Conservation (phyloP, 768 basidiomycete genomes). For the Trametes sanguinea region DNA sequence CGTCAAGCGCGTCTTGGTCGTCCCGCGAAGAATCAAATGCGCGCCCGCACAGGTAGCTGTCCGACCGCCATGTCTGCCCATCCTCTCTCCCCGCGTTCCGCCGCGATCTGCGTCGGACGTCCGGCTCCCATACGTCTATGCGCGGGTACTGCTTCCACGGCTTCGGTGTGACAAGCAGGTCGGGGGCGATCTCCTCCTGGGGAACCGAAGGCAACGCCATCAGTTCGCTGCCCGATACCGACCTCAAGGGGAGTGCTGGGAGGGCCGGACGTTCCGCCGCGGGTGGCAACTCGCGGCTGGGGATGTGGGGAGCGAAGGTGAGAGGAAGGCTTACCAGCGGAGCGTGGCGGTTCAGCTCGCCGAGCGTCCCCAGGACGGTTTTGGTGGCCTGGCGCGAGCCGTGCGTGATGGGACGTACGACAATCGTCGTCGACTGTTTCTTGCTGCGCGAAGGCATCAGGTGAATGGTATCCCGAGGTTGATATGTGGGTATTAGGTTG, state of each 20-base stretch:
- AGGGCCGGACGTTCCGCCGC: neutral
- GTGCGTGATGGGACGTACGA: conserved; percentile 13
- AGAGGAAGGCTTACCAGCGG: conserved; percentile 7
- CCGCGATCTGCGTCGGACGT: neutral
- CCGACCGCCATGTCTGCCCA: conserved; percentile 6
- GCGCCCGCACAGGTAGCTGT: neutral
- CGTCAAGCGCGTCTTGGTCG: neutral
- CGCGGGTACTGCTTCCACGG: conserved; percentile 9
- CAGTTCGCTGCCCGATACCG: neutral
- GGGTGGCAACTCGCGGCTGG: neutral
- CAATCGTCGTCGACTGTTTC: neutral
- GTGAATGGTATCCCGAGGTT: neutral
- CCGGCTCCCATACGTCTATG: neutral
- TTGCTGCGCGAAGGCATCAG: conserved; percentile 13
- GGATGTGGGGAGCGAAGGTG: neutral
- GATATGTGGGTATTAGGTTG: neutral
- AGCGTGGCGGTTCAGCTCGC: conserved; percentile 6
- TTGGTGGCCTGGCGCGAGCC: conserved; percentile 3
- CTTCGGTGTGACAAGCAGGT: neutral
- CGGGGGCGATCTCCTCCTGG: conserved; percentile 6
- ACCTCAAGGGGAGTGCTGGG: neutral
- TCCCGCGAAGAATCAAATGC: neutral
- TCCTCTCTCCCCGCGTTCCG: conserved; percentile 6
- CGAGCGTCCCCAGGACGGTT: conserved; percentile 2
- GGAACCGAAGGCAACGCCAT: neutral